Evolutionary conservation across 495 filamentous ascomycete genomes (phyloP), one percentile per base, ranked within the genome.

Genomic region (Aspergillus sclerotioniger): DNA sequence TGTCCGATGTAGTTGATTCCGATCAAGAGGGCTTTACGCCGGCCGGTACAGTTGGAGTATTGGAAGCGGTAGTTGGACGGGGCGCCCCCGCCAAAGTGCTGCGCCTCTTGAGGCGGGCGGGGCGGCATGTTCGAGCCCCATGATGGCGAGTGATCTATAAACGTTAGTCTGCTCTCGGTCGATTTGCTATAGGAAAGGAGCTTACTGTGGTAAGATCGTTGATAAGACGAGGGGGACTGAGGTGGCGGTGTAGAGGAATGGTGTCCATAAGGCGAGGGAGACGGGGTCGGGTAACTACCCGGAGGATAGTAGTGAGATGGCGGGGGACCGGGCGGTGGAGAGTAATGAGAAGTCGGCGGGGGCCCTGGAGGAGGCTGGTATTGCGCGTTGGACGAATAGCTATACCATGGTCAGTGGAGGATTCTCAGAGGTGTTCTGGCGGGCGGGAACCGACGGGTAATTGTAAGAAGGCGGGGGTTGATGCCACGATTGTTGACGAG

Each of bases 1-100:
- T 98, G 94, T 12, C 88, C 86, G 60, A 95, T 91, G 70, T 98
- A 98, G 77, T 98, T 98, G 77, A 98, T 97, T 19, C 94, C 94
- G 59, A 98, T 96, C 48, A 98, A 76, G 13, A 98, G 81, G 8
- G 94, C 94, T 78, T 94, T 96, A 61, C 91, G 80, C 54, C 88
- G 83, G 37, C 94, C 94, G 1, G 90, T 94, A 67, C 94, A 98
- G 44, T 87, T 82, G 51, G 92, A 96, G 69, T 96, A 97, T 70
- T 90, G 88, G 74, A 92, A 97, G 8, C 82, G 82, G 69, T 96
- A 93, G 59, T 81, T 81, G 37, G 84, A 82, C 12, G 91, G 88
- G 16, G 92, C 91, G 35, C 91, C 92, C 21, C 78, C 71, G 17
- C 90, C 88, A 64, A 96, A 98, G 58, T 79, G 64, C 66, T 79